Evolutionary conservation across 805 yeast species (phyloP), one percentile per base, ranked within the genome.

Genomic region (Kurtzmaniella cleridarum): DNA sequence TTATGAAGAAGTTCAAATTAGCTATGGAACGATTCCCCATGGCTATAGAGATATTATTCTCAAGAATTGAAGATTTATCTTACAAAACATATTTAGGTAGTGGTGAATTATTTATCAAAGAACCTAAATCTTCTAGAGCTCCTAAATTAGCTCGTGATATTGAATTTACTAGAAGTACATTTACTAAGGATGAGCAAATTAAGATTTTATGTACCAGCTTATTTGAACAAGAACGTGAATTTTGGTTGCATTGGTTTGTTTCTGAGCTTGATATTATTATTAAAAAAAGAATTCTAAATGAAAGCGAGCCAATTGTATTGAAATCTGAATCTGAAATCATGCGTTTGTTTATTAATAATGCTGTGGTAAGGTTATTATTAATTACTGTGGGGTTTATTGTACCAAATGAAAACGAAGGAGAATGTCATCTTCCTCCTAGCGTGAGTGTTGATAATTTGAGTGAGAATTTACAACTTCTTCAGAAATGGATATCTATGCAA

Each of bases 1-100:
- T 71, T 48, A 77, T 87, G 76, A 71, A 75, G 39, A 75, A 75
- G 45, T 67, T 68, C 80, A 49, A 76, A 64, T 34, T 62, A 59
- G 52, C 71, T 62, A 42, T 65, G 71, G 41, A 67, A 59, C 16
- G 69, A 55, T 48, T 73, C 80, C 45, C 90, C 75, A 35, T 64
- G 72, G 39, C 71, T 71, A 50, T 78, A 57, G 95, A 88, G 51
- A 50, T 91, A 3, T 61, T 88, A 37, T 86, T 87, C 54, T 76
- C 84, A 32, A 66, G 81, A 48, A 44, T 76, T 54, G 59, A 78
- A 66, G 51, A 62, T 59, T 15, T 72, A 56, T 44, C 64, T 69
- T 16, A 62, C 66, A 43, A 59, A 40, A 63, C 69, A 32, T 91
- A 71, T 48, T 71, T 82, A 45, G 69, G 77, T 27, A 69, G 79